These are phyloP conservation scores for Alternaria gaisen DNA, from an alignment of 2,329 filamentous ascomycete species.

Conservation along the genomic window DNA sequence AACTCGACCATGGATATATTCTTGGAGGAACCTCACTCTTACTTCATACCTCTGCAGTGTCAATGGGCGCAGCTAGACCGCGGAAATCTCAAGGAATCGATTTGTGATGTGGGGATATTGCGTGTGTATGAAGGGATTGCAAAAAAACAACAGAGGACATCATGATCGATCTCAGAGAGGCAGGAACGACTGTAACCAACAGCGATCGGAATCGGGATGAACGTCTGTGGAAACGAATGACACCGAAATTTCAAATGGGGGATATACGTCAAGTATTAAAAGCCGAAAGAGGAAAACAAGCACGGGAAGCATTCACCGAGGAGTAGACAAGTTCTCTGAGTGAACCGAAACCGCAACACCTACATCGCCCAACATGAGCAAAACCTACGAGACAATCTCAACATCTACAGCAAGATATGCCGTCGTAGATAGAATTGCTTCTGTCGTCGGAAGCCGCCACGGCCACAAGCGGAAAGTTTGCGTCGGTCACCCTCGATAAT, in stretches of 20 bases:
- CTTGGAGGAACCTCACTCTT: slow-evolving; percentile 15
- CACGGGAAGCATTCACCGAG: slow-evolving; percentile 1
- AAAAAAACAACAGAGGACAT: neutral
- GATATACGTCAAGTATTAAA: neutral
- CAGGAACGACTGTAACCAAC: neutral
- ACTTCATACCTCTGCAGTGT: slow-evolving; percentile 4
- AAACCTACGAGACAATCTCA: slow-evolving; percentile 6
- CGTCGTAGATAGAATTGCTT: neutral
- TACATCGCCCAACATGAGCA: slow-evolving; percentile 9
- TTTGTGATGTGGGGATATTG: neutral
- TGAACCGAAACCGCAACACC: slow-evolving; percentile 15
- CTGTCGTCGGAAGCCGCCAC: neutral
- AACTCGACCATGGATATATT: slow-evolving; percentile 4
- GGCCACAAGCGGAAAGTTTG: neutral
- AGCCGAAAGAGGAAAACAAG: neutral
- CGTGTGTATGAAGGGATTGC: neutral
- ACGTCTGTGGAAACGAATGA: neutral
- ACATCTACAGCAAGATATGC: slow-evolving; percentile 32
- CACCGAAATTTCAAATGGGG: neutral
- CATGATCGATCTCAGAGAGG: neutral
- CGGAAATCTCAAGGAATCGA: neutral
- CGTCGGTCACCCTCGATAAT: slow-evolving; percentile 24
- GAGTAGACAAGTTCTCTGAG: slow-evolving; percentile 14
- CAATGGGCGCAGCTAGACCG: neutral
- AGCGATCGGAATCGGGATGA: neutral